Percentiles rank a stretch among this genome's conserved stretches.
Conservation (phyloP, 208 protist genomes). For the Trypanosoma congolense region DNA sequence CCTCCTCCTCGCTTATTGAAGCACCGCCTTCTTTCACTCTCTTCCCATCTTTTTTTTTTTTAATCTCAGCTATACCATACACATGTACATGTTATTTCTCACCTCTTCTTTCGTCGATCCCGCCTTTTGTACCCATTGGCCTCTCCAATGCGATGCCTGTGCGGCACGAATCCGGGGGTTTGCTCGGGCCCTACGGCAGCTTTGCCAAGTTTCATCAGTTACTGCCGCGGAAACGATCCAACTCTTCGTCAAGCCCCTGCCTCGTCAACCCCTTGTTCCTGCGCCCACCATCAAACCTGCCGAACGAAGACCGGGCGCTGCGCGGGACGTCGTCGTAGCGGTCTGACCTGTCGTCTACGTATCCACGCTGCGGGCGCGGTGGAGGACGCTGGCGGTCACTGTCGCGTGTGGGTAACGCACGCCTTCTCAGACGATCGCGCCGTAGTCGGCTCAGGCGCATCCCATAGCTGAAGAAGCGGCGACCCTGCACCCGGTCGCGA, state of each 20-base stretch:
- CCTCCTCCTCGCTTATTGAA: not conserved
- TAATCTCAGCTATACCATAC: too few species aligned
- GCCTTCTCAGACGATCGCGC: conserved; percentile 21
- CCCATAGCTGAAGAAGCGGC: conserved; percentile 4
- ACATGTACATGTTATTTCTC: conserved; percentile 5
- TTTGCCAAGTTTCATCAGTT: conserved; percentile 25
- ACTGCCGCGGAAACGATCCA: conserved; percentile 62
- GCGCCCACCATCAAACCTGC: conserved; percentile 22
- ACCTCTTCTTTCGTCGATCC: too few species aligned
- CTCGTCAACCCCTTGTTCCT: conserved; percentile 26
- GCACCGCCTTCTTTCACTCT: not conserved
- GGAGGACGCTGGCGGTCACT: conserved; percentile 3
- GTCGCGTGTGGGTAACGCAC: conserved; percentile 13
- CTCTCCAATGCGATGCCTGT: too few species aligned
- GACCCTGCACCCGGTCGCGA: conserved; percentile 3
- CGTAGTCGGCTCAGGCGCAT: conserved; percentile 26
- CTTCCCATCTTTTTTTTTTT: conserved; percentile 8
- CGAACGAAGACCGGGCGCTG: too few species aligned
- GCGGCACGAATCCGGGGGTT: too few species aligned
- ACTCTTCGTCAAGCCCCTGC: conserved; percentile 71
- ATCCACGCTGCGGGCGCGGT: conserved; percentile 8
- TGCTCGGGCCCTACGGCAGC: not conserved
- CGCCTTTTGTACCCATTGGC: too few species aligned
- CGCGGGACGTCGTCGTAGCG: too few species aligned
- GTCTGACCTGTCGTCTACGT: conserved; percentile 20